These are phyloP conservation scores for Dactylellina leptospora DNA, from an alignment of 2,329 filamentous ascomycete species.

Conservation along the genomic window DNA sequence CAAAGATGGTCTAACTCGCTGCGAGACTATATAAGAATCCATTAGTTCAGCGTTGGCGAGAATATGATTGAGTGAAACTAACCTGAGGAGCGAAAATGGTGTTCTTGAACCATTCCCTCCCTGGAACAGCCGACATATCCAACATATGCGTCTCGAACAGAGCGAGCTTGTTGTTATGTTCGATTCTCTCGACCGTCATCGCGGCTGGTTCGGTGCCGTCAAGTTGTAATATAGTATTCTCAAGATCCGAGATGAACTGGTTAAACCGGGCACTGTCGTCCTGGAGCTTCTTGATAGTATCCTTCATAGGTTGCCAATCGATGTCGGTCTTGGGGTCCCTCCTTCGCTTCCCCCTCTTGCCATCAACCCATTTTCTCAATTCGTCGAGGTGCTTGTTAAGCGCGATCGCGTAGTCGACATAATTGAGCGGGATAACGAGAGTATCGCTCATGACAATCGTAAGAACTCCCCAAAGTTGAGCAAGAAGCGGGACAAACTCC, in stretches of 20 bases:
- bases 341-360: constrained; percentile 62
- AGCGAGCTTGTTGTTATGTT: constrained; percentile 81
- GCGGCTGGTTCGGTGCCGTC: constrained; percentile 79
- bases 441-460: constrained; percentile 71
- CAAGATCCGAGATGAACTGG: constrained; percentile 80
- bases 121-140: constrained; percentile 82
- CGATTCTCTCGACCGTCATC: constrained; percentile 73
- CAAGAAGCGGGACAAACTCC: constrained; percentile 81
- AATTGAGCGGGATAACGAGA: constrained; percentile 71
- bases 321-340: constrained; percentile 59
- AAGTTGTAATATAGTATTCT: constrained; percentile 72
- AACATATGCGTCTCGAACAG: constrained; percentile 83
- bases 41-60: constrained; percentile 4
- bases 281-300: constrained; percentile 70
- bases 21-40: constrained; percentile 28
- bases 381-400: constrained; percentile 73
- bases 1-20: constrained; percentile 60
- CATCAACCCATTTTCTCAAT: constrained; percentile 71
- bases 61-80: constrained; percentile 4
- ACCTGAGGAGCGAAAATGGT: constrained; percentile 82
- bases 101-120: constrained; percentile 92
- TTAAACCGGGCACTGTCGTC: constrained; percentile 67
- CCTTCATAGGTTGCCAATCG: constrained; percentile 69
- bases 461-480: constrained; percentile 72
- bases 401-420: constrained; percentile 68